Evolutionary conservation across 257 asterid genomes (phyloP).

Genomic region (Solanum gandarillasii): DNA sequence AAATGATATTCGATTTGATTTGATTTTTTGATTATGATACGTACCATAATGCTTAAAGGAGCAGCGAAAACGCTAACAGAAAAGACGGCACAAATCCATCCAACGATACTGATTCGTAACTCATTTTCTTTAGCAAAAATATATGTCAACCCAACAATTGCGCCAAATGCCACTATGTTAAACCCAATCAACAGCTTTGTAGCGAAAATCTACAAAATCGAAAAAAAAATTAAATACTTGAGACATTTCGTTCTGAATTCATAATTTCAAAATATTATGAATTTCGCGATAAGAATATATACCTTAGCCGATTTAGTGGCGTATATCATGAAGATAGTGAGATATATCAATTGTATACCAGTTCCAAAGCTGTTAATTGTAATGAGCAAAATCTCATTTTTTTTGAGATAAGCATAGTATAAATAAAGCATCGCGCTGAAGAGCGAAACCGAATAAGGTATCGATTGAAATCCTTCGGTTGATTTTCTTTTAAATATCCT

Average conservation of each 20-base stretch:
- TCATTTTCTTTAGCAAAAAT: conserved; percentile 8
- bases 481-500: conserved; percentile 61
- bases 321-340: conserved; percentile 37
- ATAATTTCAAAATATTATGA: not conserved
- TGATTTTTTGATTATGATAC: not conserved
- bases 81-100: conserved; percentile 77
- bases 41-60: conserved; percentile 80
- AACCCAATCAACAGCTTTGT: conserved; percentile 32
- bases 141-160: conserved; percentile 20
- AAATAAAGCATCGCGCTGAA: conserved; percentile 71
- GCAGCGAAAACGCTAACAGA: conserved; percentile 66
- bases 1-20: not conserved
- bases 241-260: not conserved
- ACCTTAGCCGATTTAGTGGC: conserved; percentile 55
- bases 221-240: too few species aligned
- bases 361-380: conserved; percentile 54
- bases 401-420: conserved; percentile 59
- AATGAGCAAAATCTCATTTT: conserved; percentile 22
- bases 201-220: conserved; percentile 32
- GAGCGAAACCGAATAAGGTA: conserved; percentile 70
- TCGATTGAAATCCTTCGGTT: conserved; percentile 54
- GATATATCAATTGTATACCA: conserved; percentile 24
- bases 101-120: conserved; percentile 29
- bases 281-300: not conserved
- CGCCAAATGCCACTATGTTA: conserved; percentile 26